Evolutionary conservation across 208 protist genomes (phyloP).

Genomic region (Angomonas deanei): DNA sequence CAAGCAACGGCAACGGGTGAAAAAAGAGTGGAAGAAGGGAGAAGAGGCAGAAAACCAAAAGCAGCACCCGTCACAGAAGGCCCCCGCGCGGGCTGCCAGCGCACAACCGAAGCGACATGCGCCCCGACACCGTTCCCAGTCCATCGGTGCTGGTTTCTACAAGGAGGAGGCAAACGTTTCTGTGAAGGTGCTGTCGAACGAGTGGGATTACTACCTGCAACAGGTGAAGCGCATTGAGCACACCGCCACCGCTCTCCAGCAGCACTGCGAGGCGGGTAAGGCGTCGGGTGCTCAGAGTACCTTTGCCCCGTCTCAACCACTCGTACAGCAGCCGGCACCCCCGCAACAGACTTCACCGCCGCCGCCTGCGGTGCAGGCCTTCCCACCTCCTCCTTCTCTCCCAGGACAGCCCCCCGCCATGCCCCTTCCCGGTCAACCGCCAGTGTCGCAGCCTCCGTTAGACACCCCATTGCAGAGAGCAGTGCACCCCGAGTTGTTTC

Average conservation of each 20-base stretch:
- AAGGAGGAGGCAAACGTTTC: conserved; percentile 43
- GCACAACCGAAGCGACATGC: not conserved
- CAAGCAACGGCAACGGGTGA: conserved; percentile 33
- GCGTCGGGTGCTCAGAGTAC: not conserved
- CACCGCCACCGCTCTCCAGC: conserved; percentile 22
- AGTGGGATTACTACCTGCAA: conserved; percentile 34
- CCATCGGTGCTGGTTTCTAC: conserved; percentile 50
- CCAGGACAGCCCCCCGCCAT: not conserved
- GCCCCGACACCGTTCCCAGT: conserved; percentile 13
- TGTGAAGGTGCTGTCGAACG: conserved; percentile 35
- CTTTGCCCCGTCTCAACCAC: not conserved
- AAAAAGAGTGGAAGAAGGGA: conserved; percentile 19
- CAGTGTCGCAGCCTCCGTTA: conserved; percentile 7
- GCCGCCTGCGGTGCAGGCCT: not conserved
- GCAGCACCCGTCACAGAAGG: not conserved
- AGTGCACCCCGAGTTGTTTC: not conserved
- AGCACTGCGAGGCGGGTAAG: conserved; percentile 40
- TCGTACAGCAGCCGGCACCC: not conserved
- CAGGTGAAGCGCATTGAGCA: conserved; percentile 25
- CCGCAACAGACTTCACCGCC: conserved; percentile 1
- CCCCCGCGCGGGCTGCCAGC: not conserved
- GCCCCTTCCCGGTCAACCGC: not conserved
- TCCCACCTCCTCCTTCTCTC: not conserved
- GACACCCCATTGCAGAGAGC: conserved; percentile 1
- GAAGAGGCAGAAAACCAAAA: conserved; percentile 1